These are phyloP conservation scores for Hyaloscypha bicolor DNA, from an alignment of 495 filamentous ascomycete genomes.

Conservation along the genomic window DNA sequence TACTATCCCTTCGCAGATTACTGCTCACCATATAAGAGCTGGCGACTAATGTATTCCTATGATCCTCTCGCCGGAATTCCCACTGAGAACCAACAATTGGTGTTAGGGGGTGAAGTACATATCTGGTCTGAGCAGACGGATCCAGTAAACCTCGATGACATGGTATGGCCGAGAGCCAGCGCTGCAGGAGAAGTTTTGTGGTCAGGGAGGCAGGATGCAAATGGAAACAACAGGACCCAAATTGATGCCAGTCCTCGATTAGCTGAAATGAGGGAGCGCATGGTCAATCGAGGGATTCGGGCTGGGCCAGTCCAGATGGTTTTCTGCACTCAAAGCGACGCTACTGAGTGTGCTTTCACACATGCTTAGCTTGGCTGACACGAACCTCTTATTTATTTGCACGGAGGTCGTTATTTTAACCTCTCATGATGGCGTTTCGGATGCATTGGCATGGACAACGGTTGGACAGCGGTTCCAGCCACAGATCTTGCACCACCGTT, in stretches of 20 bases:
- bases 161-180: slow-evolving; percentile 74
- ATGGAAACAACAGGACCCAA: slow-evolving; percentile 66
- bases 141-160: slow-evolving; percentile 63
- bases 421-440: background rate
- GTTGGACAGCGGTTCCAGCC: background rate
- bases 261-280: slow-evolving; percentile 69
- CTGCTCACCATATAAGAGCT: slow-evolving; percentile 72
- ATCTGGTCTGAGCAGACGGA: slow-evolving; percentile 83
- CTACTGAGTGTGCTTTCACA: slow-evolving; percentile 39
- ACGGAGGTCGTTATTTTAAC: background rate
- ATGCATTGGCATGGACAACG: background rate
- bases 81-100: slow-evolving; percentile 55
- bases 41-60: slow-evolving; percentile 77
- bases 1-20: slow-evolving; percentile 76
- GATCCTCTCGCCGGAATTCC: slow-evolving; percentile 67
- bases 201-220: slow-evolving; percentile 63
- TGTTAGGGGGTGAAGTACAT: slow-evolving; percentile 76
- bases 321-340: slow-evolving; percentile 52
- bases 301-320: slow-evolving; percentile 58
- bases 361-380: background rate
- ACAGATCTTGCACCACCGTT: background rate
- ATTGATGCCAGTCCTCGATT: slow-evolving; percentile 64
- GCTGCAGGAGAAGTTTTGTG: slow-evolving; percentile 78
- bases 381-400: background rate
- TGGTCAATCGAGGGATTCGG: slow-evolving; percentile 65